A percentile compares a stretch with the other conserved stretches of the same genome.
These are phyloP conservation scores for Bryum argenteum DNA, from an alignment of 225 moss, liverwort and hornwort genomes.

Conservation along the genomic window DNA sequence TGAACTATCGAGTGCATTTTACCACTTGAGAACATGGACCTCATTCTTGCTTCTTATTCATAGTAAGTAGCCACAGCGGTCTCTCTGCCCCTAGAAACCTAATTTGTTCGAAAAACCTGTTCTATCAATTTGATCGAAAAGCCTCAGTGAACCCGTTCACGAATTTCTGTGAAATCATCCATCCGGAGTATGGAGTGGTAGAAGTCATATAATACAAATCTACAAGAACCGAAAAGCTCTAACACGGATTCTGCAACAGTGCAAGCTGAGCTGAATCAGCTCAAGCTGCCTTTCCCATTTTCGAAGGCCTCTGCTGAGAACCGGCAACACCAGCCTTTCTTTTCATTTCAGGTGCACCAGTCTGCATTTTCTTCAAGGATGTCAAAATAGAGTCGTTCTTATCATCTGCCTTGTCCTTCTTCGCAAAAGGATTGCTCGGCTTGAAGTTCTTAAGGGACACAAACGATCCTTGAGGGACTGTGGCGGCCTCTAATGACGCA, in stretches of 20 bases:
- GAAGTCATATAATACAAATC: conserved; percentile 9
- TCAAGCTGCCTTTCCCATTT: conserved; percentile 38
- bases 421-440: conserved; percentile 79
- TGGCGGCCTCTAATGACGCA: conserved; percentile 35
- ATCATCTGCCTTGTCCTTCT: conserved; percentile 33
- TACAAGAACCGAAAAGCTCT: neutral
- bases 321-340: conserved; percentile 29
- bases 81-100: too few relatives aligned
- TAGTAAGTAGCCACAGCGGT: too few relatives aligned
- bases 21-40: too few relatives aligned
- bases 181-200: too few relatives aligned
- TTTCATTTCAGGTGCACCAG: conserved; percentile 42
- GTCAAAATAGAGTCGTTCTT: conserved; percentile 63
- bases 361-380: conserved; percentile 74
- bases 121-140: too few relatives aligned
- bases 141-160: too few relatives aligned
- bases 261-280: too few relatives aligned
- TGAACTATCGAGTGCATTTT: too few relatives aligned
- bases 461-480: conserved; percentile 36
- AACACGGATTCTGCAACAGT: neutral
- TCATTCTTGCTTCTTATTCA: too few relatives aligned
- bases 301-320: conserved; percentile 32
- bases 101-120: too few relatives aligned
- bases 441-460: conserved; percentile 46
- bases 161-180: neutral